Evolutionary conservation across 805 yeast species (phyloP).

Genomic region (Candida multigemmis): DNA sequence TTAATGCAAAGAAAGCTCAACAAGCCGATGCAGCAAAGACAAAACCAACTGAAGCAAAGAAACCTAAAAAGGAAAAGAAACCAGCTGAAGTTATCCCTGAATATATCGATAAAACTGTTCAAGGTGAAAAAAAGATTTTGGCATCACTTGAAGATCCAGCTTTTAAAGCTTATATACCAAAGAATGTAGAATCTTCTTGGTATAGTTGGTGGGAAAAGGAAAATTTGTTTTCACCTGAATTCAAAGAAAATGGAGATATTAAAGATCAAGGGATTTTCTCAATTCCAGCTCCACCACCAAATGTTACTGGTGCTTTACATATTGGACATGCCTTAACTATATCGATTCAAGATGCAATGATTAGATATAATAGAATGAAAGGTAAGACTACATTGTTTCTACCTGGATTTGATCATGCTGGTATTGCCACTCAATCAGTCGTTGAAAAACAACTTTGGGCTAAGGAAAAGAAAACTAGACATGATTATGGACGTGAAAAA

Average conservation of each 20-base stretch:
- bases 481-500: slow-evolving; percentile 89
- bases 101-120: slow-evolving; percentile 71
- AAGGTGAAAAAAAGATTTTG: slow-evolving; percentile 87
- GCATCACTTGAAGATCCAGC: slow-evolving; percentile 88
- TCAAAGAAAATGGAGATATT: slow-evolving; percentile 60
- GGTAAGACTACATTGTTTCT: slow-evolving; percentile 88
- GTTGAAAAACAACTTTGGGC: slow-evolving; percentile 96
- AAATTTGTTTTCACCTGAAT: slow-evolving; percentile 84
- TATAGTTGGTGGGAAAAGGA: slow-evolving; percentile 93
- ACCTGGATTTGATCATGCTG: slow-evolving; percentile 99
- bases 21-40: slow-evolving; percentile 38
- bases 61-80: slow-evolving; percentile 63
- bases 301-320: slow-evolving; percentile 97
- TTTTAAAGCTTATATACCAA: slow-evolving; percentile 88
- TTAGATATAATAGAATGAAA: slow-evolving; percentile 93
- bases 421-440: slow-evolving; percentile 97
- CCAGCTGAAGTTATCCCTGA: slow-evolving; percentile 71
- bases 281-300: slow-evolving; percentile 99
- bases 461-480: slow-evolving; percentile 79
- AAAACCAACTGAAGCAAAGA: slow-evolving; percentile 37
- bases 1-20: slow-evolving; percentile 72
- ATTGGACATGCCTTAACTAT: slow-evolving; percentile 97
- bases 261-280: slow-evolving; percentile 80
- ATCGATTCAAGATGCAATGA: slow-evolving; percentile 86
- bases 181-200: slow-evolving; percentile 94